These are phyloP conservation scores for Paramyrothecium roridum DNA, from an alignment of 2,329 filamentous ascomycete genomes.

Conservation along the genomic window DNA sequence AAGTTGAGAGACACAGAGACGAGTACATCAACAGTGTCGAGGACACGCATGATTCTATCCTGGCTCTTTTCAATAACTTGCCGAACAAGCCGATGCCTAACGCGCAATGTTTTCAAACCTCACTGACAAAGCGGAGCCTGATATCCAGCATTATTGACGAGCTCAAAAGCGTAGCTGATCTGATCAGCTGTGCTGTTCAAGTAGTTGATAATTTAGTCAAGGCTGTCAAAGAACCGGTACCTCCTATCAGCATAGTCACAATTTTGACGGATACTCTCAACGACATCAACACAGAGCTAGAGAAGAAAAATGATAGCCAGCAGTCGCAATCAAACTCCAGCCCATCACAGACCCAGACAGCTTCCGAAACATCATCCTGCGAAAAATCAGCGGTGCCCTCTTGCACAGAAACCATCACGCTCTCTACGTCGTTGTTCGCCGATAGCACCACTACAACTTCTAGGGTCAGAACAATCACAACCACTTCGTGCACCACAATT, in stretches of 20 bases:
- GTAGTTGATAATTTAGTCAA: conserved; percentile 2
- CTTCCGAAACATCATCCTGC: not conserved
- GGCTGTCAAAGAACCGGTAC: conserved; percentile 4
- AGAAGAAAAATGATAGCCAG: conserved; percentile 6
- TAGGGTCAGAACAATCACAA: conserved; percentile 2
- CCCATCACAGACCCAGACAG: not conserved
- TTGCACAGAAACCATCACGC: conserved; percentile 2
- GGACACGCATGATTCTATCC: conserved; percentile 5
- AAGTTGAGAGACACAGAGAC: conserved; percentile 3
- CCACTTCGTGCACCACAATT: conserved; percentile 2
- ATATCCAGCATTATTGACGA: conserved; percentile 5
- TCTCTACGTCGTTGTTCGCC: conserved; percentile 3
- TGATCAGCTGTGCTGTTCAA: conserved; percentile 1
- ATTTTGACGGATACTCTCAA: conserved; percentile 9
- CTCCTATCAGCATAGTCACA: conserved; percentile 3
- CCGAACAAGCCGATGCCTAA: conserved; percentile 5
- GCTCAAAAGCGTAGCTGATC: conserved; percentile 1
- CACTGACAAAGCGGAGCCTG: conserved; percentile 6
- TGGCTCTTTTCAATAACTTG: conserved; percentile 4
- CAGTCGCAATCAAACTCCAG: not conserved
- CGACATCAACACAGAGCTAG: conserved; percentile 6
- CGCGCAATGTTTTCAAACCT: conserved; percentile 1
- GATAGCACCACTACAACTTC: conserved; percentile 1
- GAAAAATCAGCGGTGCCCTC: not conserved
- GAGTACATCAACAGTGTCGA: conserved; percentile 7